These are phyloP conservation scores for Setaria italica DNA, from an alignment of 202 grass and related monocot genomes.

Conservation along the genomic window DNA sequence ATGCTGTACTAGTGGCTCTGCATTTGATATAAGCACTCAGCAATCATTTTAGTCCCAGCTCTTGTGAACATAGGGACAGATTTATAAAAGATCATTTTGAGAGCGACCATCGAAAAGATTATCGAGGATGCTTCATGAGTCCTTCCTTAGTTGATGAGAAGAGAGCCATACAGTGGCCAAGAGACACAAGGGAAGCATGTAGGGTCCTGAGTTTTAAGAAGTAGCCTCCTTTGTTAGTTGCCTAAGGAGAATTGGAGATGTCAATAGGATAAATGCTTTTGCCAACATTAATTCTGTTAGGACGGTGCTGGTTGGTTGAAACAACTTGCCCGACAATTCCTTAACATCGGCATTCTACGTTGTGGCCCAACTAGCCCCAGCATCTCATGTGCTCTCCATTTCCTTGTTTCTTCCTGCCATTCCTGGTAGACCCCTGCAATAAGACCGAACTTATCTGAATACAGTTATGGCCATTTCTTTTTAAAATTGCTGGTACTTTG, in stretches of 20 bases:
- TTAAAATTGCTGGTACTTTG: neutral
- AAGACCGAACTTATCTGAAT: neutral
- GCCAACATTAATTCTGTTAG: slow-evolving; percentile 41
- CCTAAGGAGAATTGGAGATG: slow-evolving; percentile 5
- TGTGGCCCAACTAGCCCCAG: neutral
- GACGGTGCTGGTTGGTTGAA: slow-evolving; percentile 31
- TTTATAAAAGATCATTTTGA: slow-evolving; percentile 35
- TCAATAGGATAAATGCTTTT: slow-evolving; percentile 31
- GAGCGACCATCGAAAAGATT: neutral
- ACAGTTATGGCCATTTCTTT: neutral
- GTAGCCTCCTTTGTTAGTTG: slow-evolving; percentile 43
- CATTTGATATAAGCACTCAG: neutral
- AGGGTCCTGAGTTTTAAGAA: slow-evolving; percentile 41
- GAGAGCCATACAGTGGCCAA: neutral
- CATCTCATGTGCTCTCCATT: slow-evolving; percentile 16
- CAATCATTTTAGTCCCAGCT: slow-evolving; percentile 6
- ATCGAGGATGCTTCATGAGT: slow-evolving; percentile 36
- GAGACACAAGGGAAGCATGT: slow-evolving; percentile 37
- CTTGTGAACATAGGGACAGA: slow-evolving; percentile 24
- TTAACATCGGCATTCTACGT: neutral
- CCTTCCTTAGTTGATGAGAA: slow-evolving; percentile 38
- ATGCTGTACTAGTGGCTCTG: neutral
- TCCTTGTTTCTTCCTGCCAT: slow-evolving; percentile 43
- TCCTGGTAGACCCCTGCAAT: neutral
- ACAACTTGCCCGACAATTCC: slow-evolving; percentile 24